Base-by-base conservation (phyloP, 2,329 filamentous ascomycete genomes). In the Annulohypoxylon truncatum region DNA sequence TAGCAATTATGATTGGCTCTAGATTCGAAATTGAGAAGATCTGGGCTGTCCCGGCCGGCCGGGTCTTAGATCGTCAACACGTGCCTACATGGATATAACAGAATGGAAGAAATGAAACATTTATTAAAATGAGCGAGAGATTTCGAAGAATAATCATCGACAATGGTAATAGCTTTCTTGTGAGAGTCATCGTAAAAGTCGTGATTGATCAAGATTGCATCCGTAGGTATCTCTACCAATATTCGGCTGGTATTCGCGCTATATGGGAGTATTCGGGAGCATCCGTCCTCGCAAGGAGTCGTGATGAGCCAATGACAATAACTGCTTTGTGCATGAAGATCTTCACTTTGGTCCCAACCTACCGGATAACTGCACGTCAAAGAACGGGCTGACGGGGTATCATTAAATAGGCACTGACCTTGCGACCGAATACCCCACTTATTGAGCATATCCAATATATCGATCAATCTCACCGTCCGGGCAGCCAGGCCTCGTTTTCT, bases 1-100 rank as follows among this genome's bases (percentile, higher is more conserved):
- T 51, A 15, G 12, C 35, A 9, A 33, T 40, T 31, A 4, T 64
- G 52, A 70, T 71, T 70, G 69, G 69, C 51, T 29, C 12, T 28
- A 29, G 13, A 26, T 35, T 29, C 33, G n/a, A 38, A 57, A 28
- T 53, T 33, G 31, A 22, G 24, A 18, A 50, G 44, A 56, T 47
- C 4, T 33, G 9, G 38, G 2, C 50, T 40, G n/a, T 26, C 26
- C 53, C 50, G 55, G 46, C 29, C 31, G 29, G 10, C 50, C 24
- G 56, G 60, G 24, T 67, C 47, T 44, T 33, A 28, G 51, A 61
- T 42, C 28, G 18, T 40, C 20, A 15, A 47, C 38, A 59, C 60
- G 28, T 64, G 56, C 40, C 44, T 22, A 53, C 60, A 50, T 55
- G 47, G 40, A 40, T 50, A 26, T 13, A 13, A 26, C n/a, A 13